Evolutionary conservation across 2,329 filamentous ascomycete genomes (phyloP).

Genomic region (Exophiala spinifera): DNA sequence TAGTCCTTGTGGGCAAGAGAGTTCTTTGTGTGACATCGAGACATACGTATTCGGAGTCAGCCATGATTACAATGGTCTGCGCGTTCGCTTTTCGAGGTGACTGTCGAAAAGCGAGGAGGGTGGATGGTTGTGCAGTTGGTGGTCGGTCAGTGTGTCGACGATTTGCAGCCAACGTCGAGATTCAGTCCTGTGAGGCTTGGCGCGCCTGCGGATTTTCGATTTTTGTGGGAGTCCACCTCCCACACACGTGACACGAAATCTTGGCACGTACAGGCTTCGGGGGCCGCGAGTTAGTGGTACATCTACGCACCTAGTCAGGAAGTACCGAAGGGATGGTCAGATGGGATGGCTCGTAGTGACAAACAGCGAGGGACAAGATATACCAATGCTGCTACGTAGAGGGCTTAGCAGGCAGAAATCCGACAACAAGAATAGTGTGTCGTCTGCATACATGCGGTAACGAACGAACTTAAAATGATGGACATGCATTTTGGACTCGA

Average conservation of each 20-base stretch:
- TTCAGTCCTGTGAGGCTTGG: constrained; percentile 5
- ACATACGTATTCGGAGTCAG: constrained; percentile 86
- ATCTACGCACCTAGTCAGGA: too few relatives aligned
- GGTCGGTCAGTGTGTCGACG: constrained; percentile 6
- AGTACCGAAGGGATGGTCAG: neutral
- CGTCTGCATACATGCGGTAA: too few relatives aligned
- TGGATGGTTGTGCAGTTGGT: constrained; percentile 34
- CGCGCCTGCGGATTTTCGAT: neutral
- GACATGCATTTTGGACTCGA: neutral
- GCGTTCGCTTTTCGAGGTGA: constrained; percentile 44
- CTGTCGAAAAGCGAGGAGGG: constrained; percentile 46
- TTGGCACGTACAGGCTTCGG: constrained; percentile 18
- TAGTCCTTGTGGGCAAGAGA: constrained; percentile 13
- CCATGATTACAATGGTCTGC: constrained; percentile 66
- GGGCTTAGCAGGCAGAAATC: too few relatives aligned
- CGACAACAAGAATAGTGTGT: too few relatives aligned
- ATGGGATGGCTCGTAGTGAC: too few relatives aligned
- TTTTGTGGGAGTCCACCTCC: neutral
- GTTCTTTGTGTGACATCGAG: constrained; percentile 6
- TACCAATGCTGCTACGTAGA: too few relatives aligned
- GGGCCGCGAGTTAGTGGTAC: too few relatives aligned
- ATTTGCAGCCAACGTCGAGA: constrained; percentile 2
- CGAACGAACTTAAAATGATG: neutral
- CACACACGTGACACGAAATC: constrained; percentile 17
- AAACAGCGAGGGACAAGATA: too few relatives aligned